Evolutionary conservation across 371 early-diverging fungal genomes (phyloP).

Genomic region (Apophysomyces elegans): DNA sequence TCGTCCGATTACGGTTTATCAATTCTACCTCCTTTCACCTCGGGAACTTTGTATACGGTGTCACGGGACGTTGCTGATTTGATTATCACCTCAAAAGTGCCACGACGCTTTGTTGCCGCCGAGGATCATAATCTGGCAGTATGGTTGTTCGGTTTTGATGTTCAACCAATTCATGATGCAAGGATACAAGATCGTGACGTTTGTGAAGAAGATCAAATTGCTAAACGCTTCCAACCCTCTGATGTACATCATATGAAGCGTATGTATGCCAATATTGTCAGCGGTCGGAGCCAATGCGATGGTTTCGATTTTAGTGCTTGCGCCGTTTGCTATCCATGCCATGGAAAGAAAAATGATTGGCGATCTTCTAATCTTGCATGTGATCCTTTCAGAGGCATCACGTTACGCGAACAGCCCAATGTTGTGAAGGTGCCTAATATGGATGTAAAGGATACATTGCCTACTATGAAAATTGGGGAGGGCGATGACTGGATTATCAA

Average conservation of each 20-base stretch:
- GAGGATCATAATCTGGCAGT: slow-evolving; percentile 60
- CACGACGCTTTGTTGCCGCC: slow-evolving; percentile 52
- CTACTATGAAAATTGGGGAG: slow-evolving; percentile 39
- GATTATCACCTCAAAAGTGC: slow-evolving; percentile 31
- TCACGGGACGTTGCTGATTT: slow-evolving; percentile 56
- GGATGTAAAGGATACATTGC: slow-evolving; percentile 43
- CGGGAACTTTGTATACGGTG: slow-evolving; percentile 57
- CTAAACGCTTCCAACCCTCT: slow-evolving; percentile 48
- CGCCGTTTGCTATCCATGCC: slow-evolving; percentile 63
- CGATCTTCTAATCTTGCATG: slow-evolving; percentile 53
- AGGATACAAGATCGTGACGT: slow-evolving; percentile 58
- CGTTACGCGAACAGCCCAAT: slow-evolving; percentile 26
- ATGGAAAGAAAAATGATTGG: slow-evolving; percentile 59
- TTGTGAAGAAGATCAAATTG: slow-evolving; percentile 63
- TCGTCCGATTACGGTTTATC: slow-evolving; percentile 49
- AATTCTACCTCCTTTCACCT: slow-evolving; percentile 60
- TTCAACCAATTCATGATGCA: slow-evolving; percentile 58
- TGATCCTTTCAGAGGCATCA: slow-evolving; percentile 55
- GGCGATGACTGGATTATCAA: slow-evolving; percentile 69
- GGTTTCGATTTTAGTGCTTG: slow-evolving; percentile 38
- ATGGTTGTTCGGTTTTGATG: slow-evolving; percentile 63
- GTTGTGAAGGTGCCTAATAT: slow-evolving; percentile 30
- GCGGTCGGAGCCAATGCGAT: slow-evolving; percentile 34
- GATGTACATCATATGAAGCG: slow-evolving; percentile 28
- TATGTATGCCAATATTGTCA: slow-evolving; percentile 55